Conservation (phyloP, 169 alveolate species). For the Sarcocystis neurona region DNA sequence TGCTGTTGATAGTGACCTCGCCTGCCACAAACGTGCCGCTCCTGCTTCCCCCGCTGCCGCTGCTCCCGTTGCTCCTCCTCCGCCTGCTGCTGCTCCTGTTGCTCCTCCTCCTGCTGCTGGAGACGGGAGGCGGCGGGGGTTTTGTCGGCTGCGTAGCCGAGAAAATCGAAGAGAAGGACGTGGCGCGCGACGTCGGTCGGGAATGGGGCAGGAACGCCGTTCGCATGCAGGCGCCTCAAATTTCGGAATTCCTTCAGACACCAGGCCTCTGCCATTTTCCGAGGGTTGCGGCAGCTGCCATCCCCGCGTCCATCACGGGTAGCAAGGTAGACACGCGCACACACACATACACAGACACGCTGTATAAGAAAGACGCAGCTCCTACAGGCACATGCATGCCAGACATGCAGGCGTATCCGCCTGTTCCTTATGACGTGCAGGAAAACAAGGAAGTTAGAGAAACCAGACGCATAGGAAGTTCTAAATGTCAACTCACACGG, state of each 20-base stretch:
- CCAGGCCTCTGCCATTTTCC: constrained; percentile 99
- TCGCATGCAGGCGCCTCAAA: constrained; percentile 90
- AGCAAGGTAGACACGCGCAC: background rate
- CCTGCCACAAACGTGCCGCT: background rate
- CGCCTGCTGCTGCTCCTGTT: constrained; percentile 28
- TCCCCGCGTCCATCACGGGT: no score
- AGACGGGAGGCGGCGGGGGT: constrained; percentile 57
- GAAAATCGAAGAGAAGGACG: constrained; percentile 96
- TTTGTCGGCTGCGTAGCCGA: constrained; percentile 83
- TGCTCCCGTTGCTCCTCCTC: background rate
- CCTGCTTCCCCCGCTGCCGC: background rate
- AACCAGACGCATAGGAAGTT: no score
- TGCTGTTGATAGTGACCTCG: background rate
- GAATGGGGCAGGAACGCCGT: constrained; percentile 64
- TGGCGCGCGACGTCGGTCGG: constrained; percentile 88
- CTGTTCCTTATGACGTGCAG: no score
- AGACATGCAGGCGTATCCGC: no score
- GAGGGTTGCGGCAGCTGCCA: constrained; percentile 91
- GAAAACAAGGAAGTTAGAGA: no score
- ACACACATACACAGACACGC: background rate
- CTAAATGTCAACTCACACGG: no score
- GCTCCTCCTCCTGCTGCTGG: constrained; percentile 30
- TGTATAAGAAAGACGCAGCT: background rate
- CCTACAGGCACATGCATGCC: no score
- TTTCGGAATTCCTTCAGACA: constrained; percentile 99